Base-by-base conservation (phyloP, 768 basidiomycete species). In the Suillus placidus region DNA sequence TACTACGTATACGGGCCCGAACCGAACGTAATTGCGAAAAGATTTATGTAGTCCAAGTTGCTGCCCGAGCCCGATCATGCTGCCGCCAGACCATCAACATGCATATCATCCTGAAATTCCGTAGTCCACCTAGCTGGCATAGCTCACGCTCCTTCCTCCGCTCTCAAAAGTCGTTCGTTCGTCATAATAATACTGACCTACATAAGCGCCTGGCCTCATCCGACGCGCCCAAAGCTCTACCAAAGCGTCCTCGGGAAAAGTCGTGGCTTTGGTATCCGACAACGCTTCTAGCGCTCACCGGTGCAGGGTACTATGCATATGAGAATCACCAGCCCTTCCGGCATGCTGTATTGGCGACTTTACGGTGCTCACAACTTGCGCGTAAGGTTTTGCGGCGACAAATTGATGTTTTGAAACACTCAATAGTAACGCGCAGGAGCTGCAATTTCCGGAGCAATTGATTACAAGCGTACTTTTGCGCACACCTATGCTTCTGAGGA, bases 301-400 rank as follows among this genome's bases (percentile, higher is more conserved):
- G 79, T 7, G 72, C 68, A 4, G 73, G 74, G 1, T 78, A 75
- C 42, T 62, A 84, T 61, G 84, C 87, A 16, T 97, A 94, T 77
- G 78, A 93, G 65, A 84, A 86, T 38, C 85, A 82, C 66, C 84
- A 91, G 63, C 88, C 94, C 1, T 88, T 94, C 72, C 84, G 94
- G 51, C 91, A 97, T 77, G 80, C 86, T 3, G 76, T 85, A 7
- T 81, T 97, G 61, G 95, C 96, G 13, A 79, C 84, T 30, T 80
- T 88, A 52, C 86, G 97, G 64, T 96, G 95, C 74, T 89, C 90
- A 4, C 84, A 93, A 60, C 85, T 97, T 62, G 94, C 90, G 61
- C 80, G 86, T 84, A n/a, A 62, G 23, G 67, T 76, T 69, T 61
- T 75, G 38, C 49, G 57, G 57, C 74, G 70, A 34, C 80, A 78